Evolutionary conservation across 169 alveolate genomes (phyloP).

Genomic region (Plasmodium coatneyi): DNA sequence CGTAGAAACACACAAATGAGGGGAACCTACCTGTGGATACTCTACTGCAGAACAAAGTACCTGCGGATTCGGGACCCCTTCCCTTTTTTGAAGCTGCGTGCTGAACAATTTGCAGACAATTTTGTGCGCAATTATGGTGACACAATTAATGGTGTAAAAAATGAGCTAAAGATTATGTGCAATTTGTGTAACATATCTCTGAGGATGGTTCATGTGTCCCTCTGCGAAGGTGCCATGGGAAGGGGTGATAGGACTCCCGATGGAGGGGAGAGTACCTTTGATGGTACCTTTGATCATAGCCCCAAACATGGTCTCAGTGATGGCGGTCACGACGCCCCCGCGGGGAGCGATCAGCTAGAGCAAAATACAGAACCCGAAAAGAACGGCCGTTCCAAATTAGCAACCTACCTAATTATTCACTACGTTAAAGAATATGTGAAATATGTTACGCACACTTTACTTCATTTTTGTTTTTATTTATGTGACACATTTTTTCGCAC

Average conservation of each 20-base stretch:
- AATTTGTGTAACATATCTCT: not conserved
- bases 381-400: conserved; percentile 12
- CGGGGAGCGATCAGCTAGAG: not conserved
- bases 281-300: not conserved
- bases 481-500: not conserved
- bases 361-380: not conserved
- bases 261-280: not conserved
- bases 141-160: not conserved
- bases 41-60: conserved; percentile 10
- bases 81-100: not conserved
- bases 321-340: not conserved
- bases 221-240: not conserved
- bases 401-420: conserved; percentile 3
- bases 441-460: conserved; percentile 8
- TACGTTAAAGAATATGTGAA: conserved; percentile 2
- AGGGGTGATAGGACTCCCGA: not conserved
- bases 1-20: conserved; percentile 11
- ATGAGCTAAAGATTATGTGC: not conserved
- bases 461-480: conserved; percentile 19
- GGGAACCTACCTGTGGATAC: conserved; percentile 7
- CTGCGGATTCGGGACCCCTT: not conserved
- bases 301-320: not conserved
- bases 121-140: conserved; percentile 8
- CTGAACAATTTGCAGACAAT: not conserved
- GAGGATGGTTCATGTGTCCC: conserved; percentile 4